Conservation (phyloP, 192 early-diverging fungal species). For the Rhizophagus prolifer region DNA sequence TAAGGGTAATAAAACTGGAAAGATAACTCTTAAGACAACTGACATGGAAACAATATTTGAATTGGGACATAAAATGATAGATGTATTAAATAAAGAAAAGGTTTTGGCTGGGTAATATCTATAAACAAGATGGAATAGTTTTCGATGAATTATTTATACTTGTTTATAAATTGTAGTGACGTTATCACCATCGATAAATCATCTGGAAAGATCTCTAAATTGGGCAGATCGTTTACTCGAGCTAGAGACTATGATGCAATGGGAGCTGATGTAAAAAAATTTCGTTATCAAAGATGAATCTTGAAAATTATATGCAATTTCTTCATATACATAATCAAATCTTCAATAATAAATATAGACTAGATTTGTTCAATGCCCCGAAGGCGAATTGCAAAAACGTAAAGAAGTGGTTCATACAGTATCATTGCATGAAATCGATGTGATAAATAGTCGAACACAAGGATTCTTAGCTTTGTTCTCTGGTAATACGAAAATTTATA, state of each 20-base stretch:
- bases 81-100: slow-evolving; percentile 95
- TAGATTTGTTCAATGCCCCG: slow-evolving; percentile 98
- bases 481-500: slow-evolving; percentile 43
- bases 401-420: slow-evolving; percentile 98
- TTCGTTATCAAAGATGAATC: too few relatives aligned
- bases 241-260: slow-evolving; percentile 98
- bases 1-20: slow-evolving; percentile 92
- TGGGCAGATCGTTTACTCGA: slow-evolving; percentile 95
- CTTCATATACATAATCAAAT: too few relatives aligned
- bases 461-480: slow-evolving; percentile 98
- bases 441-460: slow-evolving; percentile 96
- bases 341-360: slow-evolving; percentile 44
- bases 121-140: not conserved
- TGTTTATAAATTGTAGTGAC: slow-evolving; percentile 55
- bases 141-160: not conserved
- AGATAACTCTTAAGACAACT: slow-evolving; percentile 97
- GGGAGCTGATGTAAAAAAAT: slow-evolving; percentile 75
- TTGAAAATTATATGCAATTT: too few relatives aligned
- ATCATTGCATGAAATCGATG: slow-evolving; percentile 98
- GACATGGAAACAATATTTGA: slow-evolving; percentile 99
- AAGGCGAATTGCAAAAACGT: slow-evolving; percentile 96
- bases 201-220: slow-evolving; percentile 89
- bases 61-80: slow-evolving; percentile 98
- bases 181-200: slow-evolving; percentile 99
- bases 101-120: slow-evolving; percentile 80